Conservation (phyloP, 2,329 filamentous ascomycete species). For the Talaromyces islandicus region DNA sequence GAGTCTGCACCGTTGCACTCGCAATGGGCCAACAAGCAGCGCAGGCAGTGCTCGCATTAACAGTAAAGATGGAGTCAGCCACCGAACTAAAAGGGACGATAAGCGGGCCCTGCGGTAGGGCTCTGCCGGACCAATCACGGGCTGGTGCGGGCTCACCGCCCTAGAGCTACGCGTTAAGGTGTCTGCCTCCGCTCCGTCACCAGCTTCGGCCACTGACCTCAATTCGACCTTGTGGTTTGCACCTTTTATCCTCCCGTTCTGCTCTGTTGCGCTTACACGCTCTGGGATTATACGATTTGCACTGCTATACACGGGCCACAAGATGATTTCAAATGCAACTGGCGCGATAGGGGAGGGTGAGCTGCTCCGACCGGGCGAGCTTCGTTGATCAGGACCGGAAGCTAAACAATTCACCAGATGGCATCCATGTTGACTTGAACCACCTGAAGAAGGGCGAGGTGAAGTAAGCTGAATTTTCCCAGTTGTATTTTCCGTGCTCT, state of each 20-base stretch:
- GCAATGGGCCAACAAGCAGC: background rate
- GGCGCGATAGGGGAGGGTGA: constrained; percentile 42
- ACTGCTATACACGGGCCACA: constrained; percentile 4
- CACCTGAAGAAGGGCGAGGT: constrained; percentile 98
- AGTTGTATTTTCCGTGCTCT: background rate
- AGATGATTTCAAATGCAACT: constrained; percentile 36
- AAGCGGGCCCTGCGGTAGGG: background rate
- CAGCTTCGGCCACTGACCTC: background rate
- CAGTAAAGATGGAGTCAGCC: background rate
- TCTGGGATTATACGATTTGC: background rate
- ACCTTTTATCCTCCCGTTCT: background rate
- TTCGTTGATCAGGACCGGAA: background rate
- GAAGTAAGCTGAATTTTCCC: constrained; percentile 61
- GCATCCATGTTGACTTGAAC: constrained; percentile 98
- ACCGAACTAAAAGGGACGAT: background rate
- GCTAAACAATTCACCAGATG: constrained; percentile 58
- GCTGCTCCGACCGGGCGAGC: constrained; percentile 10
- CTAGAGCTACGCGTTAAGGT: constrained; percentile 8
- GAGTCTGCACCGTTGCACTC: background rate
- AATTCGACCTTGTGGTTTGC: background rate
- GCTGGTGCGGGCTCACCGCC: constrained; percentile 5
- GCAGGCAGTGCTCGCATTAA: too few relatives aligned
- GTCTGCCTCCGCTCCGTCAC: constrained; percentile 13
- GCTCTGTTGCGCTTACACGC: background rate
- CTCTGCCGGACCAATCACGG: constrained; percentile 6